Conservation (phyloP, 2,329 filamentous ascomycete genomes). For the Trichophyton mentagrophytes region DNA sequence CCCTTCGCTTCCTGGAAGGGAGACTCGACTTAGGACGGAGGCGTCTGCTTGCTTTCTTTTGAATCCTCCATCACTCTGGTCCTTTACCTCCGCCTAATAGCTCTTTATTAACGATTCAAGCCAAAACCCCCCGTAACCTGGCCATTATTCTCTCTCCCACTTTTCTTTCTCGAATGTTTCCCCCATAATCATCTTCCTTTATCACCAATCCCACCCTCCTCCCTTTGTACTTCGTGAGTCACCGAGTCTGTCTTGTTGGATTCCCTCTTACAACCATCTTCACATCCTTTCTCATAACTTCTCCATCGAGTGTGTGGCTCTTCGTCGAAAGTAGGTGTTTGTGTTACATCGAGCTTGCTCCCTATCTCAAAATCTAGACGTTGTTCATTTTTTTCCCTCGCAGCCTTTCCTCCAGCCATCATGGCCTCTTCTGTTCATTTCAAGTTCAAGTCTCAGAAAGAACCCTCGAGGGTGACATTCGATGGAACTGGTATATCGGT, state of each 20-base stretch:
- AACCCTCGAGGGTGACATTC: conserved; percentile 86
- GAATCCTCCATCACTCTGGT: neutral
- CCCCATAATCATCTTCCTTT: neutral
- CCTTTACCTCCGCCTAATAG: neutral
- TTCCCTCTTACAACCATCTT: neutral
- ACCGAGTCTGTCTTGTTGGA: neutral
- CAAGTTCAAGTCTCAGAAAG: conserved; percentile 99
- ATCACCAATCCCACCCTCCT: neutral
- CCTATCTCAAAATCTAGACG: conserved; percentile 13
- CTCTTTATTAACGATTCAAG: conserved; percentile 1
- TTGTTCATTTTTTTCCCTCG: conserved; percentile 9
- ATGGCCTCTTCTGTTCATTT: conserved; percentile 99
- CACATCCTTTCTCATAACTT: neutral
- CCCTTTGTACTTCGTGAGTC: neutral
- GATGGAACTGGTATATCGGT: conserved; percentile 96
- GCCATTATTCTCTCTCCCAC: neutral
- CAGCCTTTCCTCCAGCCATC: conserved; percentile 20
- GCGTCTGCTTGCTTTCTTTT: neutral
- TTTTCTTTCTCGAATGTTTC: neutral
- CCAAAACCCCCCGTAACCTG: neutral
- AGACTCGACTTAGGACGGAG: neutral
- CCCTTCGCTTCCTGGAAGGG: neutral
- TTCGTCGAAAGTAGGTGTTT: conserved; percentile 1
- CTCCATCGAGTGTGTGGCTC: neutral
- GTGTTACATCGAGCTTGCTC: conserved; percentile 1